Base-by-base conservation (phyloP, 2,329 filamentous ascomycete species). In the Xylariales sp. region DNA sequence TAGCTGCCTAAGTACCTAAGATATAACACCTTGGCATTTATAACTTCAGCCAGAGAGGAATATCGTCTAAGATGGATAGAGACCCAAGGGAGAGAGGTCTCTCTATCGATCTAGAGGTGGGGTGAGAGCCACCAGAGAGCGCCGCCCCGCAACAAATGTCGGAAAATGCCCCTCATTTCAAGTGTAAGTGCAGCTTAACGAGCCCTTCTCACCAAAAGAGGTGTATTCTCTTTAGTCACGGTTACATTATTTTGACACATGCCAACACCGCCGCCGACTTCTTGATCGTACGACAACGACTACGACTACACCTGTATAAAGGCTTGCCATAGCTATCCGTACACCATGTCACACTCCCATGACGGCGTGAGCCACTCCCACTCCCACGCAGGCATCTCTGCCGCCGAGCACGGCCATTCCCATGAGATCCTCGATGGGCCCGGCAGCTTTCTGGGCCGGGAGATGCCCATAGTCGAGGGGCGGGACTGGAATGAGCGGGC, bases 391-490 rank as follows among this genome's bases (percentile, higher is more conserved):
- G 79, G 78, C 73, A 81, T 83, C 70, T 84, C 86, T 68, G 86
- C 85, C 62, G 85, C 84, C 49, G 92, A 95, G 77, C 96, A 98
- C 80, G 96, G 96, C 75, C 96, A 99, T 83, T 93, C 91, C 1
- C 96, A 98, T 80, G 96, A 98, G 84, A 94, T 98, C 76, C 91
- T 97, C 73, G 91, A 96, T 77, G 95, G 95, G 0, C 96, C 96
- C 0, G 96, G 96, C 52, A 97, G 93, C 77, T 98, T 92, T 79
- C 81, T 96, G 39, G 91, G 91, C 58, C 90, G 96, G 16, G 96
- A 98, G 83, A 94, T 97, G 93, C 96, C 95, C 69, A 92, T 98
- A 64, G 88, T 94, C 71, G 92, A 97, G 73, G 94, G 94, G 10
- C 87, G 95, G 62, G 87, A 94, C 78, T 99, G 94, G 93, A 86